Evolutionary conservation across 2,329 filamentous ascomycete genomes (phyloP).

Genomic region (Phoma sp.): DNA sequence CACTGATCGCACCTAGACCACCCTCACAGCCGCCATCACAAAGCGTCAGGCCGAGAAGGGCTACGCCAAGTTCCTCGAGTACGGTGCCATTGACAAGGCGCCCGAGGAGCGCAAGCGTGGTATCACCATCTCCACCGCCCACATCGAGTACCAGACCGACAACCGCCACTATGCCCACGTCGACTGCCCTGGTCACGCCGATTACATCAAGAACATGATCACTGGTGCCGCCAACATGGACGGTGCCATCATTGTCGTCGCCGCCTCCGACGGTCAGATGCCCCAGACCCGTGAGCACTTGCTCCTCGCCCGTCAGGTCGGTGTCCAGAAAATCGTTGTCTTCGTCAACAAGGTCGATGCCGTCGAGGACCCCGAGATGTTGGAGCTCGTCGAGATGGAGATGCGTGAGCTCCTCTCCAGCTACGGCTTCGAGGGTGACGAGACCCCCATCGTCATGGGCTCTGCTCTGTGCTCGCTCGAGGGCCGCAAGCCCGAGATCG

Average conservation of each 20-base stretch:
- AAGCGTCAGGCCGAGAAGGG: constrained; percentile 97
- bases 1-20: constrained; percentile 64
- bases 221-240: constrained; percentile 99
- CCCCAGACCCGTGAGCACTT: constrained; percentile 98
- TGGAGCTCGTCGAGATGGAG: constrained; percentile 99
- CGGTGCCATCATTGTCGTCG: constrained; percentile 97
- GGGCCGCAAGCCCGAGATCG: constrained; percentile 84
- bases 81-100: constrained; percentile 97
- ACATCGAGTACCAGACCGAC: constrained; percentile 98
- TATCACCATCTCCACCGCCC: constrained; percentile 98
- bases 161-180: constrained; percentile 98
- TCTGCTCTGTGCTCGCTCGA: constrained; percentile 95
- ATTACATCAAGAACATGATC: constrained; percentile 99
- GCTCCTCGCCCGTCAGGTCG: constrained; percentile 95
- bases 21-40: constrained; percentile 96
- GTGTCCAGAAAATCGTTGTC: constrained; percentile 96
- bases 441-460: constrained; percentile 95
- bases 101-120: constrained; percentile 99
- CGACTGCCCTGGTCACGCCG: constrained; percentile 99
- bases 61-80: constrained; percentile 91
- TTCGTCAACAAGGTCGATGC: constrained; percentile 99
- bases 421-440: constrained; percentile 97
- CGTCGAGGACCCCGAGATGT: constrained; percentile 97
- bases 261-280: constrained; percentile 98
- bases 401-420: constrained; percentile 94